phyloP scores from a whole-genome alignment of 1,139 yeast species.

The Suhomyces maxii region DNA sequence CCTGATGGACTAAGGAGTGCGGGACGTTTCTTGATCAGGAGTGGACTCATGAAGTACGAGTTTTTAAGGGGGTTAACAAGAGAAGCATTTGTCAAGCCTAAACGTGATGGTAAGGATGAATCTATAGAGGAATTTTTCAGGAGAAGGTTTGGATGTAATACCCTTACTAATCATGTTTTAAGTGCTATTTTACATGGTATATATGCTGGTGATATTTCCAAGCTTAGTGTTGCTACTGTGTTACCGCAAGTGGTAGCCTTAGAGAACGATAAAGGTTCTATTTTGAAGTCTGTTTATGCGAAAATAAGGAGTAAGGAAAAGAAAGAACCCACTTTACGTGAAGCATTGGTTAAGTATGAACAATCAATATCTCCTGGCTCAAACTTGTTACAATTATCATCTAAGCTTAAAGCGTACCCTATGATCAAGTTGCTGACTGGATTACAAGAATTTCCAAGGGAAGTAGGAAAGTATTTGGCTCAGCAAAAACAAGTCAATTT shows the following conservation, averaged over 20 bases:
- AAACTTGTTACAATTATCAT: constrained; percentile 35
- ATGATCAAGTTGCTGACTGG: constrained; percentile 57
- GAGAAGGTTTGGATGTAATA: constrained; percentile 64
- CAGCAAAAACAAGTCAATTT: constrained; percentile 44
- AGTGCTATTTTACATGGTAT: constrained; percentile 89
- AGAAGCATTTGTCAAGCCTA: constrained; percentile 39
- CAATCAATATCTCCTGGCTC: constrained; percentile 35
- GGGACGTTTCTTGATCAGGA: constrained; percentile 37
- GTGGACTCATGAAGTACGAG: constrained; percentile 35
- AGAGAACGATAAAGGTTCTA: constrained; percentile 63
- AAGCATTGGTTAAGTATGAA: constrained; percentile 27
- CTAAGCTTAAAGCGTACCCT: constrained; percentile 46
- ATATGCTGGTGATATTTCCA: constrained; percentile 79
- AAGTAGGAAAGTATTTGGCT: constrained; percentile 36
- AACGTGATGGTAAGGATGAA: constrained; percentile 53
- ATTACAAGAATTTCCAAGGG: constrained; percentile 50
- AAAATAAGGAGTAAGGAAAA: constrained; percentile 13
- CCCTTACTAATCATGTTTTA: constrained; percentile 59
- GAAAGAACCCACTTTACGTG: constrained; percentile 4
- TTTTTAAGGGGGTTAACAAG: constrained; percentile 34
- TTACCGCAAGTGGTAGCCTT: constrained; percentile 51
- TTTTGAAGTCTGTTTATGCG: constrained; percentile 38
- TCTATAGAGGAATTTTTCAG: constrained; percentile 64
- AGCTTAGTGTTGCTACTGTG: constrained; percentile 64
- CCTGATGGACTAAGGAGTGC: constrained; percentile 47